Evolutionary conservation across 2,329 filamentous ascomycete species (phyloP), one percentile per base, ranked within the genome.

Genomic region (Pseudogymnoascus sp.): DNA sequence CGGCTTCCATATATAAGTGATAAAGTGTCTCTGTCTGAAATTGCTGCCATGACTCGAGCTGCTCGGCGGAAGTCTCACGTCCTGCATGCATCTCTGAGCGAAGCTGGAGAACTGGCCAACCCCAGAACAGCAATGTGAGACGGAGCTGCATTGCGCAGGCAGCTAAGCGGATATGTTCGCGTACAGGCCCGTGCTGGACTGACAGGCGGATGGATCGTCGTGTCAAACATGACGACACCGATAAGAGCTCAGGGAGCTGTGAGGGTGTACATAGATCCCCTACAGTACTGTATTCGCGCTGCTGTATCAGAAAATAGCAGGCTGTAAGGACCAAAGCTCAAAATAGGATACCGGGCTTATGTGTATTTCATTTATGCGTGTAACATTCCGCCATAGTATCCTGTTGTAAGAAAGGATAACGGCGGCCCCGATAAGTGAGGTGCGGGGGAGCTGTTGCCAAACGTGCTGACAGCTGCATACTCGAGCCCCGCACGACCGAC

Each of bases 371-470:
- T 54, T 2, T 54, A 54, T 18, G 28, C 9, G 47, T 54, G 28
- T 54, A 34, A 54, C 47, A 32, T 6, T 7, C 16, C 25, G 12
- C n/a, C 47, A 18, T 32, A 2, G 11, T 34, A 12, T 16, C 43
- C 22, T 28, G 8, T 16, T 16, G 43, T 50, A 2, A 7, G n/a
- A 18, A 12, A 50, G 4, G 25, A 30, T 25, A 54, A 28, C 43
- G 30, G n/a, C 28, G 8, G 28, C 16, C 47, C 28, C 47, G 47
- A 54, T 54, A 54, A 54, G 47, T 32, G 25, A 34, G 9, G 30
- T 32, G 47, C n/a, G 47, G 28, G 28, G 47, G 47, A 54, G 47
- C 47, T 54, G 47, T 54, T 54, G 47, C 47, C 47, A 54, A 54
- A 54, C n/a, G 47, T 54, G 47, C 47, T 54, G 47, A 54, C 47